Evolutionary conservation across 345 rosid genomes (phyloP), one percentile per base, ranked within the genome.

Genomic region (Zanthoxylum bungeanum): DNA sequence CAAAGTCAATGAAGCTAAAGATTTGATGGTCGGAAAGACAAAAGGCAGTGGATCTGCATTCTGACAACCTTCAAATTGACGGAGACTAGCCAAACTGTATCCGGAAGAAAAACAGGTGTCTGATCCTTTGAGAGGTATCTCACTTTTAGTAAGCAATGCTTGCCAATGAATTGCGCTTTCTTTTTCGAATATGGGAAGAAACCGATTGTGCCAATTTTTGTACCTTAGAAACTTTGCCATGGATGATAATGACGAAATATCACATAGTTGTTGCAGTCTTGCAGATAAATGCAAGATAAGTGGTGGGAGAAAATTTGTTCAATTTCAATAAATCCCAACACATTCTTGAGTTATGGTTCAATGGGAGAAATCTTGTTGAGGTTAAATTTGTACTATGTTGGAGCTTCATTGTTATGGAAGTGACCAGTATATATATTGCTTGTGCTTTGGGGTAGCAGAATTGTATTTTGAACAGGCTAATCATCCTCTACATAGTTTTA

Each of bases 1-100:
- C n/a, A 93, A 91, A 77, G 87, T 91, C 73, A 93, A 91, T 19
- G 98, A 93, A 83, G 97, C 96, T 39, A 89, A 89, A 76, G 96
- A 91, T 21, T 77, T 87, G 49, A 85, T 93, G 94, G 92, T 87
- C 7, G 96, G 96, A 16, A 93, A 88, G 81, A 81, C 85, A 7
- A 84, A 79, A 79, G 81, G 80, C 77, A 73, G 86, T 0, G 93
- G 89, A 49, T 93, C 93, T 56, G 86, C 91, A 9, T 93, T 93
- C 69, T 91, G 82, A 80, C 61, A 10, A n/a, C 58, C 12, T 64
- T 5, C 10, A 19, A 37, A 46, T 4, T 5, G 60, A 47, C 1
- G 0, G 36, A 42, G 22, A 44, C 46, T 57, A n/a, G 33, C 58
- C 27, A 21, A 64, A 34, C 19, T 36, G 27, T 16, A 49, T 16